These are phyloP conservation scores for Papiliotrema flavescens DNA, from an alignment of 1,284 basidiomycete genomes.

Conservation along the genomic window DNA sequence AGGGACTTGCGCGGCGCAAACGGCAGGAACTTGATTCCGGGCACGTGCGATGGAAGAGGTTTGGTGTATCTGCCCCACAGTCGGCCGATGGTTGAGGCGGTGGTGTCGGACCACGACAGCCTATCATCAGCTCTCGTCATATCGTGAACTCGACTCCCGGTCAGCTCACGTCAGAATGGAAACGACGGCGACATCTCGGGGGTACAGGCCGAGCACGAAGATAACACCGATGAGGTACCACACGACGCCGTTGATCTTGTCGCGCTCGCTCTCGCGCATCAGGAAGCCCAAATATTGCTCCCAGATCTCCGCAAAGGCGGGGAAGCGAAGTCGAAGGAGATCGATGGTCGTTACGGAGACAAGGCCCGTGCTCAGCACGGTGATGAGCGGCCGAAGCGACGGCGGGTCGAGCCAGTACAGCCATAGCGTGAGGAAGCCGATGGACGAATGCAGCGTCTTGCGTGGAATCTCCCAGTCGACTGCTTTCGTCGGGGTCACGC, in stretches of 20 bases:
- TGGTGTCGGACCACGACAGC: constrained; percentile 95
- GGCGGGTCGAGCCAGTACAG: constrained; percentile 55
- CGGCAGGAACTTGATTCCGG: constrained; percentile 33
- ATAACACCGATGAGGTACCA: constrained; percentile 95
- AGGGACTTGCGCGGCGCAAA: constrained; percentile 54
- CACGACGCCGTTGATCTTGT: constrained; percentile 79
- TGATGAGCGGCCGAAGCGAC: constrained; percentile 56
- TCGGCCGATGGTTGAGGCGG: constrained; percentile 88
- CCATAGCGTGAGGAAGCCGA: constrained; percentile 80
- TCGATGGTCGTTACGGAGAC: constrained; percentile 72
- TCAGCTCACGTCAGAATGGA: constrained; percentile 75
- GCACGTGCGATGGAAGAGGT: constrained; percentile 61
- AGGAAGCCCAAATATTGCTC: constrained; percentile 77
- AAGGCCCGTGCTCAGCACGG: constrained; percentile 64
- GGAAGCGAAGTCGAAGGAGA: constrained; percentile 67
- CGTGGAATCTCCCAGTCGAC: constrained; percentile 76
- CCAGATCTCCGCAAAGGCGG: constrained; percentile 68
- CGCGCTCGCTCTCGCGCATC: constrained; percentile 91
- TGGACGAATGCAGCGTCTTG: constrained; percentile 84
- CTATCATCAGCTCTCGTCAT: constrained; percentile 49
- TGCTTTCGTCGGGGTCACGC: constrained; percentile 41
- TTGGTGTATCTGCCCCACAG: constrained; percentile 74
- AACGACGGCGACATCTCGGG: constrained; percentile 80
- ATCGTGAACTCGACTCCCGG: not conserved
- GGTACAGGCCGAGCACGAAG: constrained; percentile 72